These are phyloP conservation scores for Blechomonas ayalai DNA, from an alignment of 208 protist genomes.

Conservation along the genomic window DNA sequence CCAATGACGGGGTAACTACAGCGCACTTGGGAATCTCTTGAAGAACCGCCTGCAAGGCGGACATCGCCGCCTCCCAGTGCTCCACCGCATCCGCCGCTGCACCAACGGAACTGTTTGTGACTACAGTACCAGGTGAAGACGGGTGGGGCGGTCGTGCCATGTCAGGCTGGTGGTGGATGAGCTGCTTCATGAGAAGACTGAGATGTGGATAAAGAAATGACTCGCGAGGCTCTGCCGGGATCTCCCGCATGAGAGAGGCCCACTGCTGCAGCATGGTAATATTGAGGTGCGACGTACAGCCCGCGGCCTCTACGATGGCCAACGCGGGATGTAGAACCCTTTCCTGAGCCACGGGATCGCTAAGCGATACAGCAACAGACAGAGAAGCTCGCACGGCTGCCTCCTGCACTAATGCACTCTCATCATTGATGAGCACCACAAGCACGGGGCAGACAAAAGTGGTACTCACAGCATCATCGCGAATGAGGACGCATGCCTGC, in stretches of 20 bases:
- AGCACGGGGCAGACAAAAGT: conserved; percentile 37
- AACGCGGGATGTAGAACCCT: conserved; percentile 31
- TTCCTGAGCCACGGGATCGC: conserved; percentile 31
- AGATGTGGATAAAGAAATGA: conserved; percentile 56
- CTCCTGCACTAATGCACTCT: conserved; percentile 36
- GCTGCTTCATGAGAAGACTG: conserved; percentile 30
- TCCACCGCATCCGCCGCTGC: conserved; percentile 5
- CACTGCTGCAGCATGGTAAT: conserved; percentile 33
- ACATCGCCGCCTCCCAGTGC: conserved; percentile 34
- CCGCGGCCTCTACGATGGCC: conserved; percentile 22
- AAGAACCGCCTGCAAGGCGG: conserved; percentile 29
- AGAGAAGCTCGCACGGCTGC: conserved; percentile 37
- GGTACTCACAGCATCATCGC: conserved; percentile 25
- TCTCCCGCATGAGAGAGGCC: conserved; percentile 33
- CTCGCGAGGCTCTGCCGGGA: conserved; percentile 64
- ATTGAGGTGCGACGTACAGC: conserved; percentile 41
- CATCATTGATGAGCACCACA: conserved; percentile 35
- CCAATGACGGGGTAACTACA: conserved; percentile 54
- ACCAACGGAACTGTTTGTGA: not conserved
- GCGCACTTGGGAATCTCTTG: conserved; percentile 39
- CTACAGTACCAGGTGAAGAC: not conserved
- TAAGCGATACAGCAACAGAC: conserved; percentile 23
- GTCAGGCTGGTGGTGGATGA: conserved; percentile 12
- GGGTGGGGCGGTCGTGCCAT: not conserved
- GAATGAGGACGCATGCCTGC: conserved; percentile 23